Conservation (phyloP, 1,284 basidiomycete species). For the Volvariella volvacea region DNA sequence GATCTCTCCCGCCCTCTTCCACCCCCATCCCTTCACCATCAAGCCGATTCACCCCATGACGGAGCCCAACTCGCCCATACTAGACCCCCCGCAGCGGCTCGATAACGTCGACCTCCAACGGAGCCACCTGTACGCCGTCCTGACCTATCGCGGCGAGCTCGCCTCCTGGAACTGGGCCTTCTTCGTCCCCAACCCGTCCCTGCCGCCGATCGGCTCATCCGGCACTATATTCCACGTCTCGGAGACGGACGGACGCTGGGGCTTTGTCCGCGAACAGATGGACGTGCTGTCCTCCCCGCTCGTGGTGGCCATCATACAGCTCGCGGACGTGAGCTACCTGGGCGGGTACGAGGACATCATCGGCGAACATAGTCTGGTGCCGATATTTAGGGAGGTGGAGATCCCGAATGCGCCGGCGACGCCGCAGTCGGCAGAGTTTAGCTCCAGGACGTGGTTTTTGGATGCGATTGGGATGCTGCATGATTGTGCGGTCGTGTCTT, state of each 20-base stretch:
- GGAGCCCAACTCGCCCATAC: too few relatives aligned
- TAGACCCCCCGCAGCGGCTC: too few relatives aligned
- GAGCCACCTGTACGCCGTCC: slow-evolving; percentile 33
- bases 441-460: slow-evolving; percentile 37
- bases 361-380: slow-evolving; percentile 28
- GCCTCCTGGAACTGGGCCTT: slow-evolving; percentile 43
- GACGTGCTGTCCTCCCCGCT: slow-evolving; percentile 31
- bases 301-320: slow-evolving; percentile 33
- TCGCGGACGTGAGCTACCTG: slow-evolving; percentile 31
- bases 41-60: not conserved
- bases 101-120: slow-evolving; percentile 24
- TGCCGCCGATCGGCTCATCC: slow-evolving; percentile 29
- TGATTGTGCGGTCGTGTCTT: slow-evolving; percentile 37
- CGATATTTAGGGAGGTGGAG: slow-evolving; percentile 33
- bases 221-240: slow-evolving; percentile 36
- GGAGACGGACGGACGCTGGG: slow-evolving; percentile 25
- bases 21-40: not conserved
- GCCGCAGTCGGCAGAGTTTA: slow-evolving; percentile 26
- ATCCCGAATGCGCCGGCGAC: slow-evolving; percentile 24
- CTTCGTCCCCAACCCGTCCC: slow-evolving; percentile 30
- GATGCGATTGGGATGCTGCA: slow-evolving; percentile 36
- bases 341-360: slow-evolving; percentile 35
- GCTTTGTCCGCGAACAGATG: slow-evolving; percentile 26
- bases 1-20: not conserved
- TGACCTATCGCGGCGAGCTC: slow-evolving; percentile 35